Evolutionary conservation across 306 rosid genomes (phyloP), one percentile per base, ranked within the genome.

Genomic region (Vachellia collinsii): DNA sequence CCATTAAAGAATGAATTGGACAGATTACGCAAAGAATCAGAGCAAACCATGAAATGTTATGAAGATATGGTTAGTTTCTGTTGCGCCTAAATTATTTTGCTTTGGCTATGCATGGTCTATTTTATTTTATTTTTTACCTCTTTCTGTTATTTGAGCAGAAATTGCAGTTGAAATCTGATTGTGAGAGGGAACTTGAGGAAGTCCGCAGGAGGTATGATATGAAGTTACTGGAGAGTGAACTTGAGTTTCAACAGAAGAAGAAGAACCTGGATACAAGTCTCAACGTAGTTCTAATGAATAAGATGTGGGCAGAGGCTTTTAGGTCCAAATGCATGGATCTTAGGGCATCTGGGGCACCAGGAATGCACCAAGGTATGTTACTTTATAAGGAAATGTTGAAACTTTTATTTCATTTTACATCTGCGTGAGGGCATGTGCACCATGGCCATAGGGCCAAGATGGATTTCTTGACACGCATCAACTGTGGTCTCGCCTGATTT

Each of bases 1-100:
- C 96, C 96, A 8, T 90, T 95, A 62, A 83, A 84, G 69, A 76
- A 34, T 70, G 97, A 91, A 87, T 71, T 88, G 81, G 95, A 89
- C 73, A 90, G 84, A 79, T 53, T 92, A 68, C 77, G 36, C 9
- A 87, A 68, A 77, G 87, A 87, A 80, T 54, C 59, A 34, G 89
- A 86, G 12, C 70, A 86, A 65, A 71, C 58, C 41, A 39, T 54
- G 4, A 90, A 83, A 79, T 44, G 12, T 20, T 74, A 65, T 78
- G 91, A 85, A 79, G 88, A 88, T 58, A 50, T 1, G 94, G 99
- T 94, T 81, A 65, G 94, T 61, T 61, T 77, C 70, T 56, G 75
- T 68, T 70, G 83, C 56, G 6, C 63, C 54, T 80, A 16, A 65
- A 46, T 75, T 20, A 42, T 72, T 54, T 65, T 59, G 67, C 7